These are phyloP conservation scores for Suhomyces panamericanus DNA, from an alignment of 1,139 yeast species.

Conservation along the genomic window DNA sequence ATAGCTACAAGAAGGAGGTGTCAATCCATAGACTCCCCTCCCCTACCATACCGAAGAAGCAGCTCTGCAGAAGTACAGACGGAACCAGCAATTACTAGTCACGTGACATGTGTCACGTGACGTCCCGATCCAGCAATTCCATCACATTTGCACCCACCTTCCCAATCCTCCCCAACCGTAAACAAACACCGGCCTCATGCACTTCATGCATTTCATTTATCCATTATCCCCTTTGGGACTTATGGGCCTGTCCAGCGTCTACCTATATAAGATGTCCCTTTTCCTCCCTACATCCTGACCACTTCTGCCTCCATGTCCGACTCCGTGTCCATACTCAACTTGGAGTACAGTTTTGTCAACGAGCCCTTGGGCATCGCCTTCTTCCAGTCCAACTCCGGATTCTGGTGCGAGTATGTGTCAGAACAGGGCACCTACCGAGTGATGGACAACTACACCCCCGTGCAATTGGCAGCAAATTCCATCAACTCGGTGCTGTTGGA, in stretches of 20 bases:
- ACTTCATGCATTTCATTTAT: constrained; percentile 2
- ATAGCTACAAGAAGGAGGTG: too few species aligned
- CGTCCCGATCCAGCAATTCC: constrained; percentile 8
- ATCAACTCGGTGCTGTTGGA: constrained; percentile 16
- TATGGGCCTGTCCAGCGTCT: constrained; percentile 1
- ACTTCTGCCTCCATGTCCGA: constrained; percentile 17
- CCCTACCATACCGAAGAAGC: too few species aligned
- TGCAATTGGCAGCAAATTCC: constrained; percentile 16
- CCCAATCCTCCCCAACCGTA: constrained; percentile 7
- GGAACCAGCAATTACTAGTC: neutral
- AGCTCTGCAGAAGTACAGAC: too few species aligned
- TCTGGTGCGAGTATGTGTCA: constrained; percentile 30
- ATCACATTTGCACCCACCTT: constrained; percentile 4
- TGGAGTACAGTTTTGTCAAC: constrained; percentile 39
- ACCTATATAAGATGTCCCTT: neutral
- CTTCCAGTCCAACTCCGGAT: constrained; percentile 35
- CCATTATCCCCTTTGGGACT: constrained; percentile 2
- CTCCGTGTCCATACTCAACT: constrained; percentile 28
- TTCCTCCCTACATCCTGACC: too few species aligned
- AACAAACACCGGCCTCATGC: constrained; percentile 6
- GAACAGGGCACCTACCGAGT: constrained; percentile 18
- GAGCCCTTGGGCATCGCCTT: constrained; percentile 27
- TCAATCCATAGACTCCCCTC: too few species aligned
- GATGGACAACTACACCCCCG: constrained; percentile 32
- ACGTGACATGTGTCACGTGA: constrained; percentile 2